phyloP scores from a whole-genome alignment of 1,284 basidiomycete genomes.

The Apiotrichum akiyoshidainum region DNA sequence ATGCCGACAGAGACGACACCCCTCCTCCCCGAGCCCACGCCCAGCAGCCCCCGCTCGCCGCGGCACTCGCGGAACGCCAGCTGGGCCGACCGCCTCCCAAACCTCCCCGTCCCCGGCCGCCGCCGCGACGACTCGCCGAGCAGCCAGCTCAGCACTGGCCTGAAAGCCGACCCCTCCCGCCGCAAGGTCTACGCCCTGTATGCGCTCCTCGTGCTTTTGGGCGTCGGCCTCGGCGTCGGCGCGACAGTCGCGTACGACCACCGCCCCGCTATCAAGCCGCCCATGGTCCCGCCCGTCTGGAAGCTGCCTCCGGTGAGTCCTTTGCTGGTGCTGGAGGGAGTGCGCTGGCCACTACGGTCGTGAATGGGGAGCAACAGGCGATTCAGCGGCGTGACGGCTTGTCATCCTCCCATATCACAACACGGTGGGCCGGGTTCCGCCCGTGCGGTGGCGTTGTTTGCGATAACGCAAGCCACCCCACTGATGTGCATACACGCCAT shows the following conservation, averaged over 20 bases:
- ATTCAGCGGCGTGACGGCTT: too few relatives aligned
- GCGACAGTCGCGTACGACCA: slow-evolving; percentile 5
- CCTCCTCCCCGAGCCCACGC: slow-evolving; percentile 13
- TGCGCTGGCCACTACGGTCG: not conserved
- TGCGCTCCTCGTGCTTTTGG: slow-evolving; percentile 10
- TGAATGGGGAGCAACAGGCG: too few relatives aligned
- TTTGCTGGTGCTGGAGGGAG: not conserved
- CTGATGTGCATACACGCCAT: too few relatives aligned
- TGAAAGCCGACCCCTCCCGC: not conserved
- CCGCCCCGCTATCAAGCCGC: slow-evolving; percentile 7
- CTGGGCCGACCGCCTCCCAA: not conserved
- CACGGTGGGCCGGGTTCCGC: too few relatives aligned
- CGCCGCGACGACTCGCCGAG: not conserved
- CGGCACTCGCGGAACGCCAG: not conserved
- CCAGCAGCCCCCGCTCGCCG: not conserved
- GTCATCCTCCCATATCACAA: too few relatives aligned
- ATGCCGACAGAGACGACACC: slow-evolving; percentile 13
- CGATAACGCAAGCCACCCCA: too few relatives aligned
- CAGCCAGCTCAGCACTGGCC: not conserved
- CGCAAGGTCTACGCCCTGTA: not conserved
- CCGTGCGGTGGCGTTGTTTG: too few relatives aligned
- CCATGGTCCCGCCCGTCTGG: slow-evolving; percentile 22
- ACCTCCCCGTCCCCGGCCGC: not conserved
- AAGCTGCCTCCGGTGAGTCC: slow-evolving; percentile 18
- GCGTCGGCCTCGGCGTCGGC: slow-evolving; percentile 13